Conservation (phyloP, 2,329 filamentous ascomycete genomes). For the Talaromyces piceae region DNA sequence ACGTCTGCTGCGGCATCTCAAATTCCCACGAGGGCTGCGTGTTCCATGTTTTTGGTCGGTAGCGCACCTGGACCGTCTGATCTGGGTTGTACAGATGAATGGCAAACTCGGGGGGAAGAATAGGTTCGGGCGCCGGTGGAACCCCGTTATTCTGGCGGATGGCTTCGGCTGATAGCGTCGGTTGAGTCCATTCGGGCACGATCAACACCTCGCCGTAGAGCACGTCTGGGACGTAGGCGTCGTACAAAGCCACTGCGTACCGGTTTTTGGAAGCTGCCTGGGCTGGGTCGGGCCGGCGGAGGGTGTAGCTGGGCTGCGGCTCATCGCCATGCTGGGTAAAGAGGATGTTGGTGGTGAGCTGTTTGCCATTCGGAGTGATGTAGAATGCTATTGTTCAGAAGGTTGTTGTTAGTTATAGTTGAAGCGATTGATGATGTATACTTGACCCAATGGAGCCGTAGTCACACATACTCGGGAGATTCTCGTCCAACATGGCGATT, state of each 20-base stretch:
- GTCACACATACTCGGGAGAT: conserved; percentile 58
- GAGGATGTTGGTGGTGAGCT: conserved; percentile 32
- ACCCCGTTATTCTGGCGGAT: conserved; percentile 62
- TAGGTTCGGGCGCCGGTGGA: conserved; percentile 59
- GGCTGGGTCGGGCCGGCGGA: conserved; percentile 68
- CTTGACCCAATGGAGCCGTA: no score
- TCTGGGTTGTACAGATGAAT: conserved; percentile 93
- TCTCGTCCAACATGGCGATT: conserved; percentile 71
- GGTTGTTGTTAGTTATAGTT: neutral
- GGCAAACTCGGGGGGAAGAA: conserved; percentile 70
- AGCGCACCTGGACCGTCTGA: conserved; percentile 63
- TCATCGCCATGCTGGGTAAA: conserved; percentile 69
- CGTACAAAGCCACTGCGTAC: conserved; percentile 79
- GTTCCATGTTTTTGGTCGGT: conserved; percentile 68
- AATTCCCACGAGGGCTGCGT: conserved; percentile 81
- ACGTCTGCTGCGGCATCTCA: conserved; percentile 79
- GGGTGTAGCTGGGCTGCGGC: conserved; percentile 68
- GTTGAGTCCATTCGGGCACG: conserved; percentile 77
- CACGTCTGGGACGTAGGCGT: conserved; percentile 71
- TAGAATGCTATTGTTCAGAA: conserved; percentile 39
- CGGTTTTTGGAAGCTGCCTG: conserved; percentile 65
- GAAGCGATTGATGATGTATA: no score
- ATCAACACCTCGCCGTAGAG: conserved; percentile 82
- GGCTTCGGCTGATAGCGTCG: conserved; percentile 72
- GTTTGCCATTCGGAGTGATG: conserved; percentile 46